Evolutionary conservation across 192 early-diverging fungal genomes (phyloP), one percentile per base, ranked within the genome.

Genomic region (Backusella psychrophila): DNA sequence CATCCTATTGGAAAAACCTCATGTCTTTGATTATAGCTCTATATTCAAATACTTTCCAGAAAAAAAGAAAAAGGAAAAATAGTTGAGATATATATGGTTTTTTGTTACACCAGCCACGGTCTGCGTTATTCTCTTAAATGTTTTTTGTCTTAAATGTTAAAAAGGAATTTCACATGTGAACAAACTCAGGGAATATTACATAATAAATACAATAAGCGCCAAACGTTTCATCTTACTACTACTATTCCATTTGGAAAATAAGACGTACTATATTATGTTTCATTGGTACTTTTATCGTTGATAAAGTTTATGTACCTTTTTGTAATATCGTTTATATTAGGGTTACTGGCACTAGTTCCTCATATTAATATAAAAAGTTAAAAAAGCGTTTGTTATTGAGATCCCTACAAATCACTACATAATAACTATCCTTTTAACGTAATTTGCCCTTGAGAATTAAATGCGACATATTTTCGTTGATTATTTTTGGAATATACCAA

Each of bases 141-240:
- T 63, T 63, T 63, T 63, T 63, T 63, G 56, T 63, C 56, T 63
- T 63, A 63, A 63, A 63, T 63, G 56, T 63, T 63, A 63, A 56
- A 56, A 56, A 26, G 56, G 56, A 63, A 63, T 63, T 63, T 63
- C 56, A 63, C 56, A 29, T 63, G 56, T 63, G 26, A 63, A 29
- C 12, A 63, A 63, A 63, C 3, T 63, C 56, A 63, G 56, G 56
- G 56, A 26, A 63, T 26, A 29, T 63, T 63, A 63, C 56, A 63
- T 63, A 63, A 63, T 63, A 56, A 23, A 63, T 63, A 29, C 38
- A 63, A 63, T 6, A 63, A 26, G 1, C 9, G 9, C 21, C 1
- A 17, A 49, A 6, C 19, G 56, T 29, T 63, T 63, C 56, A 63
- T 59, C 53, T 63, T 63, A 63, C 56, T 63, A 23, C 4, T 26